Base-by-base conservation (phyloP, 2,329 filamentous ascomycete species). In the Ceratocystis papillata region DNA sequence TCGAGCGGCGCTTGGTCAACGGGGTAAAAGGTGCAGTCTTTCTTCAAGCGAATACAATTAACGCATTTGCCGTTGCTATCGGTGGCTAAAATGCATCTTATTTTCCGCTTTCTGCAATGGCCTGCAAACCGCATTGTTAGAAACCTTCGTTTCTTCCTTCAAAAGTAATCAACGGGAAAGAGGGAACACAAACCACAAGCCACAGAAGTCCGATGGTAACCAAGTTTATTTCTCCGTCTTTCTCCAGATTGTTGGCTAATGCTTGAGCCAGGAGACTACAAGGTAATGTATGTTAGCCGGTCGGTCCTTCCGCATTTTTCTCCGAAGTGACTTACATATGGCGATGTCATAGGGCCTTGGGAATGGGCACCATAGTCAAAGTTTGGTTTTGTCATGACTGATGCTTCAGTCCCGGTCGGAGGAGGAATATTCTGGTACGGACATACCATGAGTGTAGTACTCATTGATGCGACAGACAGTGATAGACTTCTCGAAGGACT, bases 1-100 rank as follows among this genome's bases (percentile, higher is more conserved):
- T 81, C 77, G 57, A 77, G 73, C 8, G 81, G 79, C 30, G 82
- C 83, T 70, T 84, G 89, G 70, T 96, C 91, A 25, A 96, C 92
- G 0, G 92, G 89, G 71, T 87, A 89, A 76, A 96, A 97, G 73
- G 88, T 90, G 76, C 93, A 97, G 70, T 96, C 90, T 73, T 96
- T 96, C 76, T 95, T 95, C 73, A 97, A 78, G 60, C 91, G 86
- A 72, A 96, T 96, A 76, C 93, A 97, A 77, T 96, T 96, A 70
- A 88, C 84, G 76, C 93, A 97, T 69, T 91, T 86, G 59, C 86
- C 86, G 72, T 89, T 84, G 8, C 80, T 74, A 71, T 95, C 90
- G 69, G 86, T 85, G 62, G 84, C 85, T 55, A 90, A 81, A 63
- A 96, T 84, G 75, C 93, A 97, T 76, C 93, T 83, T 69, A 97